Base-by-base conservation (phyloP, 768 basidiomycete genomes). In the Mycena galericulata region DNA sequence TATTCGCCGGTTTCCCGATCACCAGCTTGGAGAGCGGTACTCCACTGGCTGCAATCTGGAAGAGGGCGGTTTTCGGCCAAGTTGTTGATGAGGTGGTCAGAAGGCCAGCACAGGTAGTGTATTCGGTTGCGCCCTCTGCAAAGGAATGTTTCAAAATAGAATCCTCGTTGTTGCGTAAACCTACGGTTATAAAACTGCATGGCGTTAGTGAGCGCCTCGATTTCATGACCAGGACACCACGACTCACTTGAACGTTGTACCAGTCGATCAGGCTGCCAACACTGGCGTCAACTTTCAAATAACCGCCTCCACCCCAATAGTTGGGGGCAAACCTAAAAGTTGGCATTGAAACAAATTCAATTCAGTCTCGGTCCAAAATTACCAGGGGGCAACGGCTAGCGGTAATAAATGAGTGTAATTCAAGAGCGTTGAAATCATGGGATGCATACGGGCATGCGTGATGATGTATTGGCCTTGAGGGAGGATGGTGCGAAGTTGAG, bases 191-290 rank as follows among this genome's bases (percentile, higher is more conserved):
- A 85, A 68, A 84, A 85, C 79, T 83, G 20, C 24, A 34, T 30
- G 57, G 4, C 17, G 7, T 34, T 20, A 36, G 43, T 56, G 29
- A 54, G 36, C 36, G 43, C 2, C 45, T 62, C 29, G 45, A 34
- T 63, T 55, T 45, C 41, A 22, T 62, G 71, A 75, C 71, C 60
- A 77, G 75, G 18, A 50, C 49, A 24, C 78, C n/a, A n/a, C n/a
- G n/a, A 40, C 62, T 76, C 66, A 88, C 87, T 80, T 89, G 83
- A 56, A 85, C 71, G 65, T 87, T 86, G 74, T 87, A 90, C 86
- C 89, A 92, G 75, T 92, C 90, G 70, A 92, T 92, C 38, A 86
- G 75, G 66, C 75, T 80, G 5, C 90, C 90, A 17, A 89, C 88
- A 6, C 78, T 70, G 53, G 80, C 61, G 74, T 91, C 81, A 22